A percentile compares a stretch with the other conserved stretches of the same genome.
Conservation (phyloP, 352 stramenopile genomes). For the Pythium apleroticum region DNA sequence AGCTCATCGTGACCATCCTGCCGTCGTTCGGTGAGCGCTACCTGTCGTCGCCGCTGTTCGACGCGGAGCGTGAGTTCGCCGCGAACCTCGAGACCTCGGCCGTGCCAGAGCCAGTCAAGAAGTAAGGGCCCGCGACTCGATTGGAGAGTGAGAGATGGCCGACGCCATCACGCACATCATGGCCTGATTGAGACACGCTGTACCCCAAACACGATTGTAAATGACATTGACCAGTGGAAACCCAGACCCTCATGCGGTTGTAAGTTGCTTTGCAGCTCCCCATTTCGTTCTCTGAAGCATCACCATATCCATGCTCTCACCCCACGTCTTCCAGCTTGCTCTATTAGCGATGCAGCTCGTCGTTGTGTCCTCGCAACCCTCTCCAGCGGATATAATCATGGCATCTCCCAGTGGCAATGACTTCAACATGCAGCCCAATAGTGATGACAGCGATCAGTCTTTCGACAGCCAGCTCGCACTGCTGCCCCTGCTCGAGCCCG, state of each 20-base stretch:
- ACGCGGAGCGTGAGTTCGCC: conserved; percentile 75
- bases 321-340: neutral
- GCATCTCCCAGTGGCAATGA: neutral
- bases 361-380: neutral
- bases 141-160: conserved; percentile 1
- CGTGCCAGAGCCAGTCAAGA: conserved; percentile 27
- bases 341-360: neutral
- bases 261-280: neutral
- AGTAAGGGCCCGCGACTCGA: conserved; percentile 1
- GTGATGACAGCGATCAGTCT: neutral
- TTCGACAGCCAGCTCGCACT: neutral
- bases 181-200: neutral
- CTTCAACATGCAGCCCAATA: neutral
- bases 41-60: conserved; percentile 78
- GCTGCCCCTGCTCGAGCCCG: conserved; percentile 7
- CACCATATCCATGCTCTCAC: neutral
- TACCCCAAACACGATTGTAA: neutral
- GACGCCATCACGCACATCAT: neutral
- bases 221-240: neutral
- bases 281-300: neutral
- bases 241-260: neutral
- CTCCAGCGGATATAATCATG: conserved; percentile 1
- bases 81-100: conserved; percentile 58
- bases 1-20: conserved; percentile 90
- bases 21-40: conserved; percentile 91